phyloP scores from a whole-genome alignment of 805 yeast genomes.

The Wickerhamomyces pijperi region DNA sequence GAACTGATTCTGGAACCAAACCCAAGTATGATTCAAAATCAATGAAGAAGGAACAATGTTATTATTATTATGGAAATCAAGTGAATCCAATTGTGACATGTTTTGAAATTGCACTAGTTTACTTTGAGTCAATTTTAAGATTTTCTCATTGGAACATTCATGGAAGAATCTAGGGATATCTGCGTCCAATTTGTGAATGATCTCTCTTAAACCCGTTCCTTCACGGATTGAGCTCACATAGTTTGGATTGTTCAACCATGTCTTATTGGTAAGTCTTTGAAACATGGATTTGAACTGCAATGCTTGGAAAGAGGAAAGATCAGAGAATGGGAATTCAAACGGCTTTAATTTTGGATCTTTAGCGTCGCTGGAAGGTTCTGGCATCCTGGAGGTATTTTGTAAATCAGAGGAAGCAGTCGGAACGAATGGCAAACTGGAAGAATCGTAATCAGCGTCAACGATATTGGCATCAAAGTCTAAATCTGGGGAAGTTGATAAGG shows the following conservation, averaged over 20 bases:
- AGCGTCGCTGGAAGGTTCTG: too few species aligned
- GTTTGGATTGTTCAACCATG: neutral
- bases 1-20: neutral
- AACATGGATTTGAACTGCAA: neutral
- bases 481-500: too few species aligned
- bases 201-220: neutral
- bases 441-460: too few species aligned
- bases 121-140: neutral
- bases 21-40: neutral
- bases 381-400: too few species aligned
- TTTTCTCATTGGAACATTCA: neutral
- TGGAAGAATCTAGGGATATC: neutral
- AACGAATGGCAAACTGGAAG: too few species aligned
- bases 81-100: neutral
- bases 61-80: too few species aligned
- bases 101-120: neutral
- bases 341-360: too few species aligned
- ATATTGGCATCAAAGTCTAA: too few species aligned
- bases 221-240: neutral
- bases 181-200: neutral
- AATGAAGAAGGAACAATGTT: neutral
- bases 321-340: neutral
- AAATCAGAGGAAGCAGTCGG: too few species aligned
- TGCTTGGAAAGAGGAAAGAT: neutral
- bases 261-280: neutral